Evolutionary conservation across 495 filamentous ascomycete species (phyloP).

Genomic region (Cladorrhinum samala): DNA sequence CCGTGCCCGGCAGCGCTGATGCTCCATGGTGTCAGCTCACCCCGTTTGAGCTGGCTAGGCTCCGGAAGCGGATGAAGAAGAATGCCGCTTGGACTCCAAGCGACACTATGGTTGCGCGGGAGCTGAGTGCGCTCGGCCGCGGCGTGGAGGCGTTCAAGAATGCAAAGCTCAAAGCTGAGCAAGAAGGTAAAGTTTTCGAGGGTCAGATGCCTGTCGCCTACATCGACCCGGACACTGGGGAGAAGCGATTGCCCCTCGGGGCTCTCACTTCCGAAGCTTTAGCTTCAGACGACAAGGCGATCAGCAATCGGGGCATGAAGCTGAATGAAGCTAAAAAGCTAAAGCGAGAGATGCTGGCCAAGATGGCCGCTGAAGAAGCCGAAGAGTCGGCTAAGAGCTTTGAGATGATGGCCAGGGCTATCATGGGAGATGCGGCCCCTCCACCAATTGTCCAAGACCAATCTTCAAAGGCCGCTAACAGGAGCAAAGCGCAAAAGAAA

Average conservation of each 20-base stretch:
- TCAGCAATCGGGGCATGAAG: constrained; percentile 85
- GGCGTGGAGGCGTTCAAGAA: constrained; percentile 68
- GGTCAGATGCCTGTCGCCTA: constrained; percentile 38
- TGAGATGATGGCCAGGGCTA: constrained; percentile 42
- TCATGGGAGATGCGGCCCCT: constrained; percentile 37
- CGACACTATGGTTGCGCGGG: constrained; percentile 91
- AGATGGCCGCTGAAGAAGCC: constrained; percentile 63
- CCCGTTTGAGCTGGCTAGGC: constrained; percentile 79
- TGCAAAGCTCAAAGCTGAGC: constrained; percentile 62
- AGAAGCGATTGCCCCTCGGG: constrained; percentile 41
- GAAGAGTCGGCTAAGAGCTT: constrained; percentile 56
- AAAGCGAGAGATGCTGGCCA: constrained; percentile 66
- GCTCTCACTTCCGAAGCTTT: constrained; percentile 45
- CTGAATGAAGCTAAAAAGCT: constrained; percentile 88
- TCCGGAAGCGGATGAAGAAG: constrained; percentile 98
- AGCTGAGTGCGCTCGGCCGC: constrained; percentile 69
- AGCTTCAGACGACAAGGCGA: constrained; percentile 46
- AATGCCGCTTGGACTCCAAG: constrained; percentile 93
- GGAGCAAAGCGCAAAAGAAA: constrained; percentile 38
- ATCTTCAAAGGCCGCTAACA: constrained; percentile 19
- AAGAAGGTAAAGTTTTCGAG: constrained; percentile 59
- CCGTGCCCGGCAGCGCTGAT: constrained; percentile 65
- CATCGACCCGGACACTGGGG: constrained; percentile 42
- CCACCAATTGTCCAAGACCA: constrained; percentile 18
- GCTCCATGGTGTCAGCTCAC: constrained; percentile 88